These are phyloP conservation scores for Penicillium herquei DNA, from an alignment of 495 filamentous ascomycete species.

Conservation along the genomic window DNA sequence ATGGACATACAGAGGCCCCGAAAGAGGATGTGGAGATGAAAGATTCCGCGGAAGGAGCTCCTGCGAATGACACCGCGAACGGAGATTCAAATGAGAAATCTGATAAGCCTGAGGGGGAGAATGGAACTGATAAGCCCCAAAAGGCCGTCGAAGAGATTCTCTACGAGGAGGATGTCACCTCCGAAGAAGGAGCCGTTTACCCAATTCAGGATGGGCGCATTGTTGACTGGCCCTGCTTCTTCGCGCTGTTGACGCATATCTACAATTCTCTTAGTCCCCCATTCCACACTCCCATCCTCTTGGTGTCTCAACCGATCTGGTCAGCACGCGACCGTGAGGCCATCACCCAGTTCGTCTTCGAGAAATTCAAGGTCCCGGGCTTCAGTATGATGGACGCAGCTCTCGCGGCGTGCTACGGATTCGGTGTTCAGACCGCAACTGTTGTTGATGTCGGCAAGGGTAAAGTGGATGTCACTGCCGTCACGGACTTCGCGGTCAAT, in stretches of 20 bases:
- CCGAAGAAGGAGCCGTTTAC: constrained; percentile 85
- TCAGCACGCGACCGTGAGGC: constrained; percentile 76
- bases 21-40: constrained; percentile 53
- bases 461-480: constrained; percentile 88
- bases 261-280: constrained; percentile 83
- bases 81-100: constrained; percentile 18
- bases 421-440: constrained; percentile 71
- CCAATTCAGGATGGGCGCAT: constrained; percentile 84
- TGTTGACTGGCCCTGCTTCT: constrained; percentile 84
- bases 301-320: constrained; percentile 86
- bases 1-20: constrained; percentile 33
- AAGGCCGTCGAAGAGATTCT: constrained; percentile 46
- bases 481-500: constrained; percentile 72
- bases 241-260: constrained; percentile 84
- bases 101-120: constrained; percentile 11
- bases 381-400: constrained; percentile 85
- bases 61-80: constrained; percentile 11
- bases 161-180: constrained; percentile 84
- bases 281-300: constrained; percentile 89
- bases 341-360: constrained; percentile 89
- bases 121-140: constrained; percentile 15
- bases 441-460: constrained; percentile 86
- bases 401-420: constrained; percentile 78
- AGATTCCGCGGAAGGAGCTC: constrained; percentile 14
- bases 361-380: constrained; percentile 91